Evolutionary conservation across 2,329 filamentous ascomycete genomes (phyloP), one percentile per base, ranked within the genome.

Genomic region (Verticillium longisporum): DNA sequence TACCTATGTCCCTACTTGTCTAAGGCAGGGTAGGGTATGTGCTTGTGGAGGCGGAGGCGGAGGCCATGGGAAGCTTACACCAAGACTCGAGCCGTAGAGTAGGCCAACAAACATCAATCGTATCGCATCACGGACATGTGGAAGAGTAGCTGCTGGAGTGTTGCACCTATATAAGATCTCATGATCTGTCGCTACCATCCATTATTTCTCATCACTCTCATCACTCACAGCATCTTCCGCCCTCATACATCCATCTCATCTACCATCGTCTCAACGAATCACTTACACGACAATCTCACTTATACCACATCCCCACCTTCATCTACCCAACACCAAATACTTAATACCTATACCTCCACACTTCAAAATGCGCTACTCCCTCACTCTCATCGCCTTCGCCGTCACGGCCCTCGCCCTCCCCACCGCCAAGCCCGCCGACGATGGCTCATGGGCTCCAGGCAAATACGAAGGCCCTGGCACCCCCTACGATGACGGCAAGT

Each of bases 331-430:
- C n/a, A 21, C 21, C 7, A 45, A 45, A 4, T 14, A 26, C 3
- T 50, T 18, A 18, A 18, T 18, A 26, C 18, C 18, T 18, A 50
- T 50, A 50, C n/a, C 9, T 5, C 45, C 45, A 50, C n/a, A n/a
- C 55, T 34, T 58, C 60, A 61, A 55, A 14, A 61, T 61, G 60
- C 57, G 54, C 50, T 68, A 60, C 61, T 64, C 61, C 13, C 53
- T 57, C 38, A 61, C 63, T 36, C 31, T 64, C 53, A 21, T 64
- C 57, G 61, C 63, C 63, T 60, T 64, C 37, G 63, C 63, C 38
- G 63, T 55, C 38, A 63, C 61, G 56, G 61, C 60, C 33, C 59
- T 64, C 6, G 63, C 63, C 32, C 53, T 61, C n/a, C 63, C 62
- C 34, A 57, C 62, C 32, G 45, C 59, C 9, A 56, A 61, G 57